phyloP scores from a whole-genome alignment of 139 green algal genomes.

The Coelastrella sp. region DNA sequence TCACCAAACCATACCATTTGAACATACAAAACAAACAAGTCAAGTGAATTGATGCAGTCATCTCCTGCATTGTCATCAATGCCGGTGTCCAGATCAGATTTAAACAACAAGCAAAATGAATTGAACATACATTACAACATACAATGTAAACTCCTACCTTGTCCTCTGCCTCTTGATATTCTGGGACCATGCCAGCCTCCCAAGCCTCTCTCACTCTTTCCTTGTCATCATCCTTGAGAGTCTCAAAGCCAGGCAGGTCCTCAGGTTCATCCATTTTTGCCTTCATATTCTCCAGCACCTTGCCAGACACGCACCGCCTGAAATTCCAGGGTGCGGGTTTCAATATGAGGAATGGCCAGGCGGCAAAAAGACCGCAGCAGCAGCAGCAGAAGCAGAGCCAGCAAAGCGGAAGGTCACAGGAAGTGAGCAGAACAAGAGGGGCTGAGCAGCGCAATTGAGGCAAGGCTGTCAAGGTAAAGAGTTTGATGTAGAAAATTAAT shows the following conservation, averaged over 20 bases:
- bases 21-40: no score
- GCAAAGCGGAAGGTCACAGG: background rate
- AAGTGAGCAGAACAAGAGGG: background rate
- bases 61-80: no score
- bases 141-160: background rate
- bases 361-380: background rate
- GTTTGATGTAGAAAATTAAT: background rate
- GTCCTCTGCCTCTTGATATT: background rate
- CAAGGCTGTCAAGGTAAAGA: background rate
- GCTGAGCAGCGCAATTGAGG: no score
- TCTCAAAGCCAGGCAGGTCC: background rate
- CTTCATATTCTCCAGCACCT: background rate
- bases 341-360: background rate
- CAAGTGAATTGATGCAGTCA: no score
- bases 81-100: no score
- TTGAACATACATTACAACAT: no score
- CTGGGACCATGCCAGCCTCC: background rate
- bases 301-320: background rate
- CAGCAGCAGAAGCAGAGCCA: background rate
- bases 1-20: no score
- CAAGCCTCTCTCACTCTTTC: background rate
- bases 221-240: conserved; percentile 19
- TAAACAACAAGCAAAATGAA: no score
- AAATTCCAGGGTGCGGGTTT: background rate
- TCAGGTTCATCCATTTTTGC: background rate